Base-by-base conservation (phyloP, 2,329 filamentous ascomycete species). In the Alternaria tenuissima region DNA sequence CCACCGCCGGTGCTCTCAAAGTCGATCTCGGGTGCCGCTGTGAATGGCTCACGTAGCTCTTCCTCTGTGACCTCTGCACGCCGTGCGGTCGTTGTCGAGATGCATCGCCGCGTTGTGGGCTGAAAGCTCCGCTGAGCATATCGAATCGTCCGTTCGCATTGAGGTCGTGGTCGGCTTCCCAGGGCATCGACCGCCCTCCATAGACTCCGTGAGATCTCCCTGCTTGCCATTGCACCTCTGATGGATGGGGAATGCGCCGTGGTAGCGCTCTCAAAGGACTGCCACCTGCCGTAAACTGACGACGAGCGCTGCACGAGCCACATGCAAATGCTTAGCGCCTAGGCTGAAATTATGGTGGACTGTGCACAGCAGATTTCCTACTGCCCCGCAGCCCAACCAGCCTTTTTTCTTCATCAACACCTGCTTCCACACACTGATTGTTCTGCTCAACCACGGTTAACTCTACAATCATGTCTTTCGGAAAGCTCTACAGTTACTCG, bases 401-500 rank as follows among this genome's bases (percentile, higher is more conserved):
- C 59, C 63, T 70, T 71, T 75, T 71, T 62, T 66, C 61, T 56
- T 62, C 62, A 59, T 57, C 58, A 60, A 65, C 67, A 51, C 61
- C 67, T 65, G 56, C 61, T 59, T 66, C 64, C 62, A 57, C 63
- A 41, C 61, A 62, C 67, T 74, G 74, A 70, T 74, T 78, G 73
- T 71, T 55, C 64, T 65, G 59, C 67, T 65, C 64, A 65, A 55
- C 62, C 55, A 65, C 62, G 62, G 64, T 60, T 55, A 54, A 66
- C 60, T 66, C 62, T 65, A 77, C 80, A 85, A 92, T 87, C 82
- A 96, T 96, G 91, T 87, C 92, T 80, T 98, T 99, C 88, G 95
- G 95, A 85, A 99, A 96, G 87, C 89, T 99, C 79, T 98, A 95
- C 89, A 91, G 91, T 81, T 88, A 87, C 82, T 81, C 88, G 84